phyloP scores from a whole-genome alignment of 306 rosid genomes.

The Quercus engelmannii region DNA sequence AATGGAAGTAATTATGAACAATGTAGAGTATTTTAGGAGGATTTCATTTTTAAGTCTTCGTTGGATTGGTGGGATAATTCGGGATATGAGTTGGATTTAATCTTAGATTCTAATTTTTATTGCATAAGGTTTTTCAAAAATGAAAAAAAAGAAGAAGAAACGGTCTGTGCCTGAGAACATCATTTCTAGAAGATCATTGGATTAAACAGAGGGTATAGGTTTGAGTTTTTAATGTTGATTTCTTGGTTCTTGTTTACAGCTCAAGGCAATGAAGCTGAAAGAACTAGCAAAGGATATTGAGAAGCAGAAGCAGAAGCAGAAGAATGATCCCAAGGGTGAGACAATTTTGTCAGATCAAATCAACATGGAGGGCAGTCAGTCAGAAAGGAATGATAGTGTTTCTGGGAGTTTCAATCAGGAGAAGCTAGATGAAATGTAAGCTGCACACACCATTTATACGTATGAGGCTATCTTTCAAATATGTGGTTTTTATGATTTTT shows the following conservation, averaged over 20 bases:
- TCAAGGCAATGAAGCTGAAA: constrained; percentile 67
- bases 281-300: constrained; percentile 63
- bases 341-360: constrained; percentile 31
- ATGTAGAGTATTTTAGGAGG: too few species aligned
- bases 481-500: constrained; percentile 2
- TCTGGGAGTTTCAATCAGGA: constrained; percentile 28
- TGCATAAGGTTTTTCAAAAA: not conserved
- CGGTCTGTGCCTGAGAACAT: not conserved
- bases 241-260: constrained; percentile 32
- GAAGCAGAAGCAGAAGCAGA: constrained; percentile 65
- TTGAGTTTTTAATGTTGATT: constrained; percentile 6
- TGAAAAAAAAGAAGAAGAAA: not conserved
- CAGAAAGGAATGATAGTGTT: constrained; percentile 27
- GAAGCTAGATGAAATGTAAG: constrained; percentile 69
- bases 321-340: constrained; percentile 40
- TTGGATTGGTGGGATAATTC: not conserved
- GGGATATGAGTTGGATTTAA: not conserved
- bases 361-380: constrained; percentile 27
- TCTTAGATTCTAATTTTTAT: too few species aligned
- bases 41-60: not conserved
- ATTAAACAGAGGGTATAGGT: not conserved
- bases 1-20: too few species aligned
- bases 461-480: constrained; percentile 1
- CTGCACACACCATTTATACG: not conserved
- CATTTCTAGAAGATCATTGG: not conserved